Evolutionary conservation across 2,329 filamentous ascomycete genomes (phyloP), one percentile per base, ranked within the genome.

Genomic region (Tympanopsis confertula): DNA sequence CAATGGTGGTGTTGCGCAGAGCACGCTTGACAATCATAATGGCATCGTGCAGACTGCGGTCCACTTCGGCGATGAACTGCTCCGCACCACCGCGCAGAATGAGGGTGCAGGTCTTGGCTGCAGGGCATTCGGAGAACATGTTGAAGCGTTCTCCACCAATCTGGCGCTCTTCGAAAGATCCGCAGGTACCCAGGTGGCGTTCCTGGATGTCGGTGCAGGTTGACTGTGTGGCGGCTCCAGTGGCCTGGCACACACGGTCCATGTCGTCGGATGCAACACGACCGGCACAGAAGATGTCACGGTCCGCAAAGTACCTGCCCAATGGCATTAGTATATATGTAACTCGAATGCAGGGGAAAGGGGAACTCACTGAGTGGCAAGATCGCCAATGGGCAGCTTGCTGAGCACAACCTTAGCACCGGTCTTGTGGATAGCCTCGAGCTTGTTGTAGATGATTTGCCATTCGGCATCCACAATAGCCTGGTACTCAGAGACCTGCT

Each of bases 21-120:
- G 91, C 86, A 44, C 93, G 87, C 77, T 96, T 96, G 56, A 98
- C 91, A 53, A 98, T 94, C 91, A 98, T 98, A 63, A 98, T 96
- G 50, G 91, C 91, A 54, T 98, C 91, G 69, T 98, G 91, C 47
- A 98, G 74, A 56, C 86, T 94, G 46, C 91, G 85, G 69, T 98
- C 91, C 2, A 95, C 91, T 62, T 98, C 91, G 41, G 91, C 91
- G 51, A 98, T 98, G 66, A 98, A 98, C 61, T 98, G 91, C 68
- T 98, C 91, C 24, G 91, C 91, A 47, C 91, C 91, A 53, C 91
- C 91, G 55, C 91, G 85, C 45, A 98, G 80, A 29, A 98, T 79
- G 15, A 98, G 70, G 7, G 91, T 98, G 71, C 91, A 98, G 1
- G 91, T 96, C 74, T 94, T 94, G 46, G 91, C 89, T 53, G 80